Conservation (phyloP, 140 eudicot genomes). For the Senecio squalidus region DNA sequence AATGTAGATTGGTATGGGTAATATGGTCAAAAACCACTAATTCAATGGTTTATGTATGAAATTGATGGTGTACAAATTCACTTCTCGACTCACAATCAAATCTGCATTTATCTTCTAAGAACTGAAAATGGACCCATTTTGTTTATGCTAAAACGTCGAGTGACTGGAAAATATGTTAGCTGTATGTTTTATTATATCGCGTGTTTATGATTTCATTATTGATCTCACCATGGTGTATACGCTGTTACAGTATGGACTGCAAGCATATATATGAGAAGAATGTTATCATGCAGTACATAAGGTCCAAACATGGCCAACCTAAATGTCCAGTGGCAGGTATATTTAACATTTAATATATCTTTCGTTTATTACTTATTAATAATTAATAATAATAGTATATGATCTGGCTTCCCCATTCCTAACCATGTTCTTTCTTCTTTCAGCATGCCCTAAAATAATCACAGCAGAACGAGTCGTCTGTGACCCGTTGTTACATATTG, state of each 20-base stretch:
- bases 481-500: constrained; percentile 56
- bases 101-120: not conserved
- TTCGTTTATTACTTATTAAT: not conserved
- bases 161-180: not conserved
- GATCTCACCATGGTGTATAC: constrained; percentile 9
- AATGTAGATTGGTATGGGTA: too few species aligned
- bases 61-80: too few species aligned
- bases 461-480: constrained; percentile 47
- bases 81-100: not conserved
- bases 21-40: too few species aligned
- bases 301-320: constrained; percentile 31
- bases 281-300: constrained; percentile 55
- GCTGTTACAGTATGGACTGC: constrained; percentile 67
- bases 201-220: not conserved
- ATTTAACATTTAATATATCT: constrained; percentile 9
- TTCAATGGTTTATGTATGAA: too few species aligned
- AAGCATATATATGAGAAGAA: constrained; percentile 83
- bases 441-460: constrained; percentile 65
- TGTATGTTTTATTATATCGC: constrained; percentile 8
- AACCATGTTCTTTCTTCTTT: not conserved
- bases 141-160: too few species aligned
- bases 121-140: not conserved
- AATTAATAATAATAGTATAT: not conserved
- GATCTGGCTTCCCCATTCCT: constrained; percentile 5
- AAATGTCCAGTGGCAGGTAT: constrained; percentile 78